Evolutionary conservation across 2,329 filamentous ascomycete species (phyloP), one percentile per base, ranked within the genome.

Genomic region (Dissoconium aciculare): DNA sequence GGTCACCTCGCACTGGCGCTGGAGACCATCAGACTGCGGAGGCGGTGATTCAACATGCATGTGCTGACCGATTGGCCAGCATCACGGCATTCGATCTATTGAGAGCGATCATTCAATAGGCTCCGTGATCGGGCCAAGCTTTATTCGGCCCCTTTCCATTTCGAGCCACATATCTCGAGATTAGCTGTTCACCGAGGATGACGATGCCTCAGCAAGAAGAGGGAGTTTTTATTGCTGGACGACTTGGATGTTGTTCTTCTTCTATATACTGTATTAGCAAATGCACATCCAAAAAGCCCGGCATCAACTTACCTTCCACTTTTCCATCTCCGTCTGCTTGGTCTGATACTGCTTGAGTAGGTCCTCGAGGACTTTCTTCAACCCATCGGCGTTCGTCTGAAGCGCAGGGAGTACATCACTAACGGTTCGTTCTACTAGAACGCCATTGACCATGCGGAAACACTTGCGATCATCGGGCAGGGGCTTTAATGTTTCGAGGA

Each of bases 381-480:
- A 55, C 2, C 89, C 87, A 40, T 95, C 87, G 15, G 83, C 80
- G 54, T 98, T 95, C 12, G 84, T 95, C 61, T 83, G 78, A 38
- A 98, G 66, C 15, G 83, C 80, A 4, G 89, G 89, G 33, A 92
- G 67, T 9, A 98, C 82, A 56, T 95, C 89, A 56, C 83, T 69
- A 44, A 98, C 82, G 11, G 87, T 95, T 45, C 85, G 71, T 63
- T 98, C 89, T 32, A 93, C 82, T 35, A 98, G 64, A 14, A 95
- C 85, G 27, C 89, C 89, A 56, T 98, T 95, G 56, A 98, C 91
- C 71, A 98, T 83, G 46, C 89, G 85, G 62, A 95, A 98, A 61
- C 87, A 95, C 63, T 94, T 98, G 49, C 89, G 80, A 43, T 92
- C 79, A 41, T 67, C 69, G 1, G 81, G 67, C 14, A 95, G 69